Evolutionary conservation across 257 asterid genomes (phyloP).

Genomic region (Cruciata laevipes): DNA sequence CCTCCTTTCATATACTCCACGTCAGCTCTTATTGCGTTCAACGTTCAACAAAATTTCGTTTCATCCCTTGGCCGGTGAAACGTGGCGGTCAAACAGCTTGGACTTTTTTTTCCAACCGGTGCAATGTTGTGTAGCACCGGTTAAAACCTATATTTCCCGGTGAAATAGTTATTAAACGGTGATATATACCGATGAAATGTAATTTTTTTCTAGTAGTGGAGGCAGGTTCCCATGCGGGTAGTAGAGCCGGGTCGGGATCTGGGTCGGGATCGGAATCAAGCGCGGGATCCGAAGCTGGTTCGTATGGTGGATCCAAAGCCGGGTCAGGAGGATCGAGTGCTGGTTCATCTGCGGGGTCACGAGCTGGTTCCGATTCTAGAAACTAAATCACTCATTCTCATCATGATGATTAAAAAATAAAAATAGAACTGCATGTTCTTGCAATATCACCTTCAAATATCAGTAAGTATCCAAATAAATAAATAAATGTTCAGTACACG

Average conservation of each 20-base stretch:
- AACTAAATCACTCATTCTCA: constrained; percentile 1
- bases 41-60: too few relatives aligned
- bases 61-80: too few relatives aligned
- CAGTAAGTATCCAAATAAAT: background rate
- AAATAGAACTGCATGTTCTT: background rate
- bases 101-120: too few relatives aligned
- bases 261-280: constrained; percentile 15
- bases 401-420: background rate
- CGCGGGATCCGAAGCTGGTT: constrained; percentile 23
- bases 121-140: too few relatives aligned
- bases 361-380: constrained; percentile 16
- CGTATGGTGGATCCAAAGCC: constrained; percentile 19
- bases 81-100: too few relatives aligned
- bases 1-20: too few relatives aligned
- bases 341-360: constrained; percentile 20
- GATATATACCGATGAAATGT: too few relatives aligned
- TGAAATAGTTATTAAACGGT: too few relatives aligned
- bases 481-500: background rate
- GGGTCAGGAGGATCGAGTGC: constrained; percentile 17
- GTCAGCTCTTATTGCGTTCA: too few relatives aligned
- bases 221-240: constrained; percentile 14
- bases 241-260: constrained; percentile 19
- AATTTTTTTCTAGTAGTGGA: too few relatives aligned
- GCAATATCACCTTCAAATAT: background rate
- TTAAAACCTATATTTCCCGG: too few relatives aligned